Evolutionary conservation across 768 basidiomycete species (phyloP).

Genomic region (Lyophyllum decastes): DNA sequence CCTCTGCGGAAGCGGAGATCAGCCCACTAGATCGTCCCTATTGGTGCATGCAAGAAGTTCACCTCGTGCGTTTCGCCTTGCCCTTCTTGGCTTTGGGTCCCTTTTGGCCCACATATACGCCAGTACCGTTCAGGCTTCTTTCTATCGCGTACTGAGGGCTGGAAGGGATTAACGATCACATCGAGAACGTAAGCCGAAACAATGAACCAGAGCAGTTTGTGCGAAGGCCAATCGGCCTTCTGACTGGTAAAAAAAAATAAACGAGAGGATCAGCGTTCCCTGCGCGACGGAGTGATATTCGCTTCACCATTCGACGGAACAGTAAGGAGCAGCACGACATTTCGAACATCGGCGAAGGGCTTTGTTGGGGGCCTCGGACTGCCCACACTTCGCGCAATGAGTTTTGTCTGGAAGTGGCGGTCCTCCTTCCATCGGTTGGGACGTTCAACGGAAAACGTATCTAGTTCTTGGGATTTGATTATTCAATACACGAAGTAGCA

Average conservation of each 20-base stretch:
- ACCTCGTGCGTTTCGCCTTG: background rate
- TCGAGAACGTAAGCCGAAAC: background rate
- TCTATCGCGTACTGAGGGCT: background rate
- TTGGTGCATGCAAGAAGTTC: no score
- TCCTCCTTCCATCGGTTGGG: background rate
- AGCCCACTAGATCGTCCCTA: no score
- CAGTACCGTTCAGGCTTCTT: background rate
- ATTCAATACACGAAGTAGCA: no score
- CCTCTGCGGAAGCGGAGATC: no score
- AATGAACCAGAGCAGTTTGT: conserved; percentile 11
- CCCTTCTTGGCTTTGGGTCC: conserved; percentile 8
- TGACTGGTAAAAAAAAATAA: conserved; percentile 1
- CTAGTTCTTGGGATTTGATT: no score
- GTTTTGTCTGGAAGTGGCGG: conserved; percentile 18
- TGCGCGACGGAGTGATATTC: background rate
- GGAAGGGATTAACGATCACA: background rate
- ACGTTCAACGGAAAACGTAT: no score
- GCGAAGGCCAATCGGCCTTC: conserved; percentile 10
- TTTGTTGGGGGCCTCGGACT: conserved; percentile 2
- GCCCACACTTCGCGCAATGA: conserved; percentile 9
- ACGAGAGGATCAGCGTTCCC: no score
- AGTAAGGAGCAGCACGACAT: conserved; percentile 16
- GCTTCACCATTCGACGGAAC: conserved; percentile 16
- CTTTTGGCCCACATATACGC: background rate
- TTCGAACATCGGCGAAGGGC: conserved; percentile 13